Base-by-base conservation (phyloP, 768 basidiomycete genomes). In the Botryobasidium botryosum region DNA sequence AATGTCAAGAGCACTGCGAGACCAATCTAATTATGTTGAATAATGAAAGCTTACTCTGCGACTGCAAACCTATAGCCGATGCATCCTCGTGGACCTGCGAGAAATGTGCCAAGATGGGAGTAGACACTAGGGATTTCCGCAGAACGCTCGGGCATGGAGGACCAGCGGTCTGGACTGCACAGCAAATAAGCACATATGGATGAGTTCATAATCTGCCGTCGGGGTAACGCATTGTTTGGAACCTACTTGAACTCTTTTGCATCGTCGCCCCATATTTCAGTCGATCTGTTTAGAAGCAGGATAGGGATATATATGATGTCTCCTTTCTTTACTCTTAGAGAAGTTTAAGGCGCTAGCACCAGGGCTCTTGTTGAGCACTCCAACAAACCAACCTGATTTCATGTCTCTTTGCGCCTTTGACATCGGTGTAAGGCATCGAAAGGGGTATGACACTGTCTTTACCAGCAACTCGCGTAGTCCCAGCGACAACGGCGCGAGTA, bases 41-140 rank as follows among this genome's bases (percentile, higher is more conserved):
- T 18, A 23, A 41, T 18, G 18, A 28, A 31, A 27, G 28, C 72
- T 32, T 47, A 75, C 72, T 75, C 75, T 13, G 70, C 61, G 18
- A 79, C 56, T 12, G 78, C 64, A 54, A 79, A 79, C 3, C 72
- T 68, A 54, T 71, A 79, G 0, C 77, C 77, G 28, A 80, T 78
- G 49, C 78, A 82, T 0, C 74, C 67, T 17, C 68, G 66, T 12
- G 75, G 72, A 4, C 79, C 79, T 27, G 74, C 74, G 2, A 76
- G 51, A 65, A 82, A 82, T 0, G 72, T 54, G 49, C n/a, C n/a
- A n/a, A 73, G 53, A 52, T 76, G 68, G 6, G 70, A 66, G 69
- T 70, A 77, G 0, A 79, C 64, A 5, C 77, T 72, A 4, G 79
- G 79, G 18, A 79, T 59, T 0, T 55, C 46, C 3, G 55, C 54